Evolutionary conservation across 1,284 basidiomycete species (phyloP).

Genomic region (Uromyces viciae-fabae): DNA sequence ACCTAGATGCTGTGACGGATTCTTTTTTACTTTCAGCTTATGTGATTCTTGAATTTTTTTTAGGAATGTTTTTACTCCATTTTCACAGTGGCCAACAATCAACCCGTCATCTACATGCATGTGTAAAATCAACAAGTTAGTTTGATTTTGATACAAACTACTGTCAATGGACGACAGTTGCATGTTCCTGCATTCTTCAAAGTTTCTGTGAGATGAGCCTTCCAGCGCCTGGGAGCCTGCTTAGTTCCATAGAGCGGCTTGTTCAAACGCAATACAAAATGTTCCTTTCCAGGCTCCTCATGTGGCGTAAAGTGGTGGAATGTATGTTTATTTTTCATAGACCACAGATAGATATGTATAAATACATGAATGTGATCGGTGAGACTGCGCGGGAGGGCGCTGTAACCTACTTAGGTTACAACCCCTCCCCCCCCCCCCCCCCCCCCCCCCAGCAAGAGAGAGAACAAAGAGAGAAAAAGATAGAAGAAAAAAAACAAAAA

Average conservation of each 20-base stretch:
- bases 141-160: neutral
- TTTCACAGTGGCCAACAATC: neutral
- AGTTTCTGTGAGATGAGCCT: neutral
- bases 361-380: no score
- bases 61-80: neutral
- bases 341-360: no score
- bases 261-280: neutral
- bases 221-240: neutral
- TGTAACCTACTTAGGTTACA: no score
- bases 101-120: slow-evolving; percentile 16
- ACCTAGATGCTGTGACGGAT: neutral
- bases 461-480: no score
- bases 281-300: neutral
- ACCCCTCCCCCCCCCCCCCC: no score
- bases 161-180: neutral
- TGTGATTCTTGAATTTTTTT: neutral
- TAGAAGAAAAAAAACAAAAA: no score
- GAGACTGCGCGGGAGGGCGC: no score
- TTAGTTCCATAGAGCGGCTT: slow-evolving; percentile 3
- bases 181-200: neutral
- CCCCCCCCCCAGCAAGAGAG: no score
- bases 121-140: neutral
- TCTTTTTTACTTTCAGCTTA: neutral
- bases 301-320: no score
- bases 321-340: no score